Conservation (phyloP, 441 rosid species). For the Metrosideros polymorpha region DNA sequence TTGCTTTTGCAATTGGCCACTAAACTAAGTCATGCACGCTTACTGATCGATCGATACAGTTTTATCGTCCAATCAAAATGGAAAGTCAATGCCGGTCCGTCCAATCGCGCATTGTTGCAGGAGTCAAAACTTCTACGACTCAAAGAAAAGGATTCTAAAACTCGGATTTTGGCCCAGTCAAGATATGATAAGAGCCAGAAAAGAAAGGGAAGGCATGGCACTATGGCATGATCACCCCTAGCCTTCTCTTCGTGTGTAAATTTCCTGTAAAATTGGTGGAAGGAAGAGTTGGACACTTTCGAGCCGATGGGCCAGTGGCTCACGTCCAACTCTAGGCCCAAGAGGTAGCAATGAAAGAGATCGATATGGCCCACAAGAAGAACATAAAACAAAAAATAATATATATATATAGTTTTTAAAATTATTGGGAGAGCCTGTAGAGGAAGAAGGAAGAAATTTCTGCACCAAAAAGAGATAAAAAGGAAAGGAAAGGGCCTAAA, state of each 20-base stretch:
- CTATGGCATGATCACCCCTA: not conserved
- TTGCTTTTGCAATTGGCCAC: not conserved
- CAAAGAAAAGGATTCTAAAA: not conserved
- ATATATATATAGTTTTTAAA: no score
- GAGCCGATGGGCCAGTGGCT: not conserved
- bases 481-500: not conserved
- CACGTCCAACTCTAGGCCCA: not conserved
- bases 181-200: not conserved
- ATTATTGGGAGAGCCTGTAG: not conserved
- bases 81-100: no score
- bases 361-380: not conserved
- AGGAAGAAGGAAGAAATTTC: not conserved
- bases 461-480: not conserved
- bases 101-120: not conserved
- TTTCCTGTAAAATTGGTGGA: not conserved
- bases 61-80: not conserved
- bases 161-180: not conserved
- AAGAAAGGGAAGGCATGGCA: not conserved
- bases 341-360: not conserved
- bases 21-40: not conserved
- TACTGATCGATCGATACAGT: not conserved
- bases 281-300: not conserved
- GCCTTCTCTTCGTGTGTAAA: not conserved
- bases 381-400: not conserved
- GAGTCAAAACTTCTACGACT: not conserved